Conservation (phyloP, 345 rosid genomes). For the Noccaea caerulescens region DNA sequence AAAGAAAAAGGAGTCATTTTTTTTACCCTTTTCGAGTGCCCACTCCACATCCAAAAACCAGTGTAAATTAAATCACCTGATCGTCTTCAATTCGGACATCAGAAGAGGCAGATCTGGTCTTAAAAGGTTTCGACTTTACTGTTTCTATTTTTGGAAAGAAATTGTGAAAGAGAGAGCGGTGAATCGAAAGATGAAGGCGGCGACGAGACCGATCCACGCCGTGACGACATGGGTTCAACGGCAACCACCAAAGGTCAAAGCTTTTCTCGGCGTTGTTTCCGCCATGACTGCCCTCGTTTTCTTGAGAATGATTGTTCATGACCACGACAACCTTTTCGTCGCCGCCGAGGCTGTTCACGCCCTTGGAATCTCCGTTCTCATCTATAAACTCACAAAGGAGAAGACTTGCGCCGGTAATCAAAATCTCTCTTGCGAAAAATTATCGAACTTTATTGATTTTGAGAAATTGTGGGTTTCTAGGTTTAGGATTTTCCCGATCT, state of each 20-base stretch:
- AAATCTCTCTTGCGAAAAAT: not conserved
- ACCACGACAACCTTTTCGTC: slow-evolving; percentile 89
- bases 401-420: slow-evolving; percentile 80
- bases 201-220: slow-evolving; percentile 65
- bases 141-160: slow-evolving; percentile 2
- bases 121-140: slow-evolving; percentile 26
- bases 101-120: slow-evolving; percentile 25
- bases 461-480: not conserved
- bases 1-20: not conserved
- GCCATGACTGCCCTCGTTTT: slow-evolving; percentile 73
- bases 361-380: slow-evolving; percentile 81
- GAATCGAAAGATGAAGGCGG: slow-evolving; percentile 54
- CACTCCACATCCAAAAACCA: not conserved
- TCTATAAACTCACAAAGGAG: slow-evolving; percentile 88
- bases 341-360: slow-evolving; percentile 92
- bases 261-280: slow-evolving; percentile 63
- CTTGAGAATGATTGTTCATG: slow-evolving; percentile 77
- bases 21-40: not conserved
- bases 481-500: slow-evolving; percentile 17
- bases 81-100: not conserved
- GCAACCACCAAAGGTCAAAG: slow-evolving; percentile 88
- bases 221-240: slow-evolving; percentile 79
- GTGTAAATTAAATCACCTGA: slow-evolving; percentile 4
- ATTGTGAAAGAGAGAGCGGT: not conserved
- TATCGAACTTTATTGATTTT: not conserved